Conservation (phyloP, 2,329 filamentous ascomycete species). For the Diplodia scrobiculata region DNA sequence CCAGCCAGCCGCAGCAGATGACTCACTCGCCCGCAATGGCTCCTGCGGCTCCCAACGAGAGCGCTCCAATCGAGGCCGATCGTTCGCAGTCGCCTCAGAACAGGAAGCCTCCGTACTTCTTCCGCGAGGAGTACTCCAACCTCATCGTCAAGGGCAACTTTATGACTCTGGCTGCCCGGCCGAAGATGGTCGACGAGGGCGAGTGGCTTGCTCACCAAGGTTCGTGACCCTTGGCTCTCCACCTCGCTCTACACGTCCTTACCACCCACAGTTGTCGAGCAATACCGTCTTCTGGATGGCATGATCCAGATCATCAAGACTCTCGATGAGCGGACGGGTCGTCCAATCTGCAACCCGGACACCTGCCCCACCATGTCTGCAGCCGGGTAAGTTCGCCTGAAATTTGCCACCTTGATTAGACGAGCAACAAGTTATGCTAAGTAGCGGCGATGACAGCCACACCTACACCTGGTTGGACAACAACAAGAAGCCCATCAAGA, state of each 20-base stretch:
- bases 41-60: slow-evolving; percentile 39
- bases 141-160: slow-evolving; percentile 97
- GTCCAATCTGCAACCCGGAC: slow-evolving; percentile 78
- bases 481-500: slow-evolving; percentile 82
- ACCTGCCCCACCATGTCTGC: slow-evolving; percentile 92
- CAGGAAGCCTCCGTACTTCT: slow-evolving; percentile 71
- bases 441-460: slow-evolving; percentile 59
- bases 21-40: slow-evolving; percentile 51
- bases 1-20: slow-evolving; percentile 35
- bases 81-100: slow-evolving; percentile 52
- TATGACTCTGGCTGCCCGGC: slow-evolving; percentile 89
- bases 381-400: slow-evolving; percentile 68
- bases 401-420: not conserved
- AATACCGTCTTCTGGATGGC: slow-evolving; percentile 84
- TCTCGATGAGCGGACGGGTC: slow-evolving; percentile 72
- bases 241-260: slow-evolving; percentile 33
- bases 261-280: slow-evolving; percentile 72
- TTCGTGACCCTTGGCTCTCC: slow-evolving; percentile 47
- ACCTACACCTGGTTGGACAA: slow-evolving; percentile 96
- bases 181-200: slow-evolving; percentile 88
- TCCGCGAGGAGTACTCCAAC: slow-evolving; percentile 73
- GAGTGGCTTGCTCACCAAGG: slow-evolving; percentile 97
- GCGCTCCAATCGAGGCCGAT: slow-evolving; percentile 13
- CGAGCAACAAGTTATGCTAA: not conserved
- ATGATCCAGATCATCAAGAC: slow-evolving; percentile 89